These are phyloP conservation scores for Calonectria multiphialidica DNA, from an alignment of 2,329 filamentous ascomycete species.

Conservation along the genomic window DNA sequence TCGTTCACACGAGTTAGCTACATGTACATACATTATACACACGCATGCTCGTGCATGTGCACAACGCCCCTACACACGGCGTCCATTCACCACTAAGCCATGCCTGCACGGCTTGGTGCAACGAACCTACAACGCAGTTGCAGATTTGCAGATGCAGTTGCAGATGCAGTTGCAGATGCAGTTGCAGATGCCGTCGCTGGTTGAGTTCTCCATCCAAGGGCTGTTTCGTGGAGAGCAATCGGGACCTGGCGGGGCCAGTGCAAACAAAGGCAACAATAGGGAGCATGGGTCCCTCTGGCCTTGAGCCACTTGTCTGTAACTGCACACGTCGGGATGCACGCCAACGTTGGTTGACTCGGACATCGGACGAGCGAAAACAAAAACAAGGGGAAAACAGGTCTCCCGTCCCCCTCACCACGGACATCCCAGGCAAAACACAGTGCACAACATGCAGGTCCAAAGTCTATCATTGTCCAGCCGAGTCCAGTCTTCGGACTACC, in stretches of 20 bases:
- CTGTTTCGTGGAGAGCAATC: not conserved
- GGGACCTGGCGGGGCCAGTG: not conserved
- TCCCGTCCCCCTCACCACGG: not conserved
- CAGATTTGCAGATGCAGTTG: not conserved
- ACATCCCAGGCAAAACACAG: constrained; percentile 3
- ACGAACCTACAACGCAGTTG: not conserved
- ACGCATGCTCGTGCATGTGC: constrained; percentile 12
- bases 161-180: not conserved
- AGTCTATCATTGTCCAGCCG: constrained; percentile 12
- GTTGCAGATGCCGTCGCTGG: not conserved
- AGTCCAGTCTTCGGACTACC: not conserved
- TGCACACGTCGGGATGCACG: not conserved
- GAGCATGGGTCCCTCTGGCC: not conserved
- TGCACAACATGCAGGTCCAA: constrained; percentile 9
- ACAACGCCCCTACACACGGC: not conserved
- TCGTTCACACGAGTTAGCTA: constrained; percentile 32
- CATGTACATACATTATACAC: too few relatives aligned
- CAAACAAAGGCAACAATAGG: not conserved
- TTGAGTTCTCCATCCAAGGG: not conserved
- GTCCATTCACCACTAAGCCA: not conserved
- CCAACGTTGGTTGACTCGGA: not conserved
- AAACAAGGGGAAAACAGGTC: constrained; percentile 4
- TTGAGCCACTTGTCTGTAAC: not conserved
- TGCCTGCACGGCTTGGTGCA: not conserved
- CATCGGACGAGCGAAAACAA: not conserved